Base-by-base conservation (phyloP, 495 filamentous ascomycete species). In the Podospora tetraspora region DNA sequence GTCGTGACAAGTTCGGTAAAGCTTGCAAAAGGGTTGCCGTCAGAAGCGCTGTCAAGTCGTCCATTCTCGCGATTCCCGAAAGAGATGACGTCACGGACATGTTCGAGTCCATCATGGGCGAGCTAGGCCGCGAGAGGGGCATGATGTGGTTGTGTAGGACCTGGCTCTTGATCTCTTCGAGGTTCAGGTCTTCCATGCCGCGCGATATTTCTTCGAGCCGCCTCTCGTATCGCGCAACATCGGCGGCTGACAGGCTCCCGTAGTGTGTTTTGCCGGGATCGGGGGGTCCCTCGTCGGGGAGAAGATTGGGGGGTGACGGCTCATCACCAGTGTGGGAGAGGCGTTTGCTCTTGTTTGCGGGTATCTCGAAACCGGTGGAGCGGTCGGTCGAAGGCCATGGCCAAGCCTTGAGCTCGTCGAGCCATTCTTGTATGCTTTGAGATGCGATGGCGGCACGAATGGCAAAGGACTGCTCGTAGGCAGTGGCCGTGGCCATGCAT, bases 131-230 rank as follows among this genome's bases (percentile, higher is more conserved):
- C 74, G 76, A 86, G 81, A 83, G 72, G 77, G 76, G 86, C 81
- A 75, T 75, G 75, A 89, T 86, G 81, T 95, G 90, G 67, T 89
- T 90, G 82, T 90, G 88, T 66, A 96, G 81, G 70, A 98, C 91
- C 76, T 93, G 92, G 61, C 84, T 86, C 80, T 97, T 97, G 72
- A 98, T 87, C 71, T 96, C 93, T 69, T 97, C 93, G 59, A 99
- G 84, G 64, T 93, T 87, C 60, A 99, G 80, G 57, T 85, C 84
- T 23, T 94, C 91, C 82, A 97, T 87, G 62, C 87, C 89, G 61
- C 88, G 85, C 23, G 81, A 82, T 69, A 99, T 97, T 64, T 89
- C 87, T 43, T 94, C 90, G 25, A 96, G 84, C 29, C 94, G 85
- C 52, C 77, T 79, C 73, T 94, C 91, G 75, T 95, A 93, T 62